Percentiles rank a stretch among this genome's conserved stretches.
Conservation (phyloP, 345 rosid genomes). For the Lumnitzera littorea region DNA sequence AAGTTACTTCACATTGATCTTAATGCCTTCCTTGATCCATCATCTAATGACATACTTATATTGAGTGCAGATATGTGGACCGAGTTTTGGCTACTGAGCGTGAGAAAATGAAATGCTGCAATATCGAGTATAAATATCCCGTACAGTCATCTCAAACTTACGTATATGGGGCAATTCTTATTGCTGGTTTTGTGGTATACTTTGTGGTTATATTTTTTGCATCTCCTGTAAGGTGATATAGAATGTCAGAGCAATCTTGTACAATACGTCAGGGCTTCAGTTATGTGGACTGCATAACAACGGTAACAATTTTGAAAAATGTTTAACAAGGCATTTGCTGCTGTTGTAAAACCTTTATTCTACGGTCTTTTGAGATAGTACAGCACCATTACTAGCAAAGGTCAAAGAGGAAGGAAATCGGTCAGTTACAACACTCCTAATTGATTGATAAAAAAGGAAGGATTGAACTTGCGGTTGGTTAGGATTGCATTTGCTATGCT, state of each 20-base stretch:
- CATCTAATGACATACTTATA: background rate
- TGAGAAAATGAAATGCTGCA: conserved; percentile 80
- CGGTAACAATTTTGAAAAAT: no score
- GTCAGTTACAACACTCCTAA: no score
- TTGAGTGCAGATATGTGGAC: conserved; percentile 62
- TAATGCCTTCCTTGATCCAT: background rate
- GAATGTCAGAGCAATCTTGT: background rate
- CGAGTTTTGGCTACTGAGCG: conserved; percentile 61
- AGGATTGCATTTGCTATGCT: no score
- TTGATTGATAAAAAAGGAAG: no score
- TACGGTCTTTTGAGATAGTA: no score
- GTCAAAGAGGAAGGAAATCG: no score
- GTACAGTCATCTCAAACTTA: conserved; percentile 79
- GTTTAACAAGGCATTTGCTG: no score
- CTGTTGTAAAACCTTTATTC: no score
- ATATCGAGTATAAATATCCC: conserved; percentile 68
- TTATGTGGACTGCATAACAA: background rate
- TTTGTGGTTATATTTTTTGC: conserved; percentile 86
- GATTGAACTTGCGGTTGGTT: no score
- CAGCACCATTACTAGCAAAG: no score
- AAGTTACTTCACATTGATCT: no score
- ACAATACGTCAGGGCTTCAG: no score
- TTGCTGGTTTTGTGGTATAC: conserved; percentile 83
- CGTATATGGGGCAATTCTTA: conserved; percentile 78
- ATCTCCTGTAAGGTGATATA: conserved; percentile 63